These are phyloP conservation scores for Periconia digitata DNA, from an alignment of 2,329 filamentous ascomycete genomes.

Conservation along the genomic window DNA sequence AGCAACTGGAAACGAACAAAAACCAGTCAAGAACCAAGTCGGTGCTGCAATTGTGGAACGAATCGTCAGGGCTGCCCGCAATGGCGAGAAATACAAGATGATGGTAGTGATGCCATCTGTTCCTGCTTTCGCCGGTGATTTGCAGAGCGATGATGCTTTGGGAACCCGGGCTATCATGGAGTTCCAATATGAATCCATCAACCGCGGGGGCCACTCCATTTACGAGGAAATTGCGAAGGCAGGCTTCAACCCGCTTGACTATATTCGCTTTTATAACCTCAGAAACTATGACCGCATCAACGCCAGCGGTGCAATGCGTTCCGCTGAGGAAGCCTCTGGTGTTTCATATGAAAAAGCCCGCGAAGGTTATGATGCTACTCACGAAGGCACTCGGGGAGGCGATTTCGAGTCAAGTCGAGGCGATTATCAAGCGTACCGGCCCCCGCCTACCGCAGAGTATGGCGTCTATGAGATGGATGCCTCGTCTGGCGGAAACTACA, in stretches of 20 bases:
- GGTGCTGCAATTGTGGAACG: constrained; percentile 78
- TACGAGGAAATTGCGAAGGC: constrained; percentile 67
- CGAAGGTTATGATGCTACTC: constrained; percentile 62
- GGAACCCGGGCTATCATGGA: constrained; percentile 87
- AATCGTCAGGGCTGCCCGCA: constrained; percentile 68
- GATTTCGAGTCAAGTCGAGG: constrained; percentile 31
- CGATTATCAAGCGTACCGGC: constrained; percentile 36
- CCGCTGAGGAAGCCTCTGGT: constrained; percentile 63
- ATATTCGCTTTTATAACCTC: constrained; percentile 84
- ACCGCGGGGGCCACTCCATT: constrained; percentile 74
- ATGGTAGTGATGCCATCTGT: constrained; percentile 79
- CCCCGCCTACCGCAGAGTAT: constrained; percentile 38
- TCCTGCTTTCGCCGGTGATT: constrained; percentile 79
- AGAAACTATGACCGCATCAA: constrained; percentile 85
- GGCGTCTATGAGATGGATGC: constrained; percentile 40
- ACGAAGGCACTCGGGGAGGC: constrained; percentile 40
- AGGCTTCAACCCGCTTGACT: constrained; percentile 70
- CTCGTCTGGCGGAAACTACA: constrained; percentile 13
- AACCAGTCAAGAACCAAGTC: constrained; percentile 75
- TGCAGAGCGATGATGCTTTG: constrained; percentile 70
- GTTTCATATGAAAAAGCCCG: constrained; percentile 69
- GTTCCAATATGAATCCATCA: constrained; percentile 80
- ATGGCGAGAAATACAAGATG: constrained; percentile 69
- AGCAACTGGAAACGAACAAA: constrained; percentile 69
- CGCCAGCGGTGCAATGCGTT: constrained; percentile 61